Evolutionary conservation across 1,284 basidiomycete species (phyloP), one percentile per base, ranked within the genome.

Genomic region (Neonothopanus nambi): DNA sequence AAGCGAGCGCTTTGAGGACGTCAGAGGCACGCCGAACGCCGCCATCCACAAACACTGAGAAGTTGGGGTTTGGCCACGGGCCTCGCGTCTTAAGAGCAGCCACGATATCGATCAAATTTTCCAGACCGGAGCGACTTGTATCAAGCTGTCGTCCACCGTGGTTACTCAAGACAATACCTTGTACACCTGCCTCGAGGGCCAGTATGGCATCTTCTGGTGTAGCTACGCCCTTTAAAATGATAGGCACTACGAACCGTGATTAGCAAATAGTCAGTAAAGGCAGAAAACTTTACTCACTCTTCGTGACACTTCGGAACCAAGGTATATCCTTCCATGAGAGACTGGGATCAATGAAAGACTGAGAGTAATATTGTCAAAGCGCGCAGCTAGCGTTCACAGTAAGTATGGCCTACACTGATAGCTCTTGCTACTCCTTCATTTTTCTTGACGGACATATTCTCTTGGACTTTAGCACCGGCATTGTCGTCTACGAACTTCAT

Each of bases 101-200:
- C 8, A 87, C 79, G 20, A 88, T 83, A 55, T 84, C 80, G 33
- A 78, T 78, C n/a, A 89, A 72, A 42, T 87, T 78, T 63, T 88
- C 82, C 49, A 87, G 74, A 20, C 82, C 82, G 1, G 82, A 82
- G 6, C 80, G 78, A 12, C 82, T 76, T 48, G 80, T 83, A 65
- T 89, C 87, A 21, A 87, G 76, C 64, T 87, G 84, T 15, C 87
- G 75, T 82, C 94, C 93, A 54, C 93, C 93, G 63, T 96, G 94
- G 62, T 97, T 97, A 6, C 91, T 92, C 15, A 94, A 71, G 28
- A 96, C 79, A 52, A 98, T 89, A 5, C 92, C 95, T 57, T 91
- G 87, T 21, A 89, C 83, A 5, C 94, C 93, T 11, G 84, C 82
- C 65, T 97, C 90, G 17, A 82, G 87, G 18, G 95, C 95, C 51